Evolutionary conservation across 2,329 filamentous ascomycete genomes (phyloP).

Genomic region (Claviceps pazoutovae): DNA sequence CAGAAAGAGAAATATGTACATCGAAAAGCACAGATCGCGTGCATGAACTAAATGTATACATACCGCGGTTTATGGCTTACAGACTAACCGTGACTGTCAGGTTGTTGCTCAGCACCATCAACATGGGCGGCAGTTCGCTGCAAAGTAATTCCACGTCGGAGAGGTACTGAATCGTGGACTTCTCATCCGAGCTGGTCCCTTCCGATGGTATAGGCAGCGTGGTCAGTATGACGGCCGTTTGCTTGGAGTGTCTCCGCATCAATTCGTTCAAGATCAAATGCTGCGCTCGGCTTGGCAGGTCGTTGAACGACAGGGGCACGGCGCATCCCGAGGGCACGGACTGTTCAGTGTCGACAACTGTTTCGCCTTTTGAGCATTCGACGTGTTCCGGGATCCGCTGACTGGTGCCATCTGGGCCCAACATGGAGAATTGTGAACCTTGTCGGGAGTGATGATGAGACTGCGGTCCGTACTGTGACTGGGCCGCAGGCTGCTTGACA

Average conservation of each 20-base stretch:
- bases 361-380: conserved; percentile 5
- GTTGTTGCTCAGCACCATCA: conserved; percentile 75
- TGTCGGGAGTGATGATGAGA: conserved; percentile 19
- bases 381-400: conserved; percentile 30
- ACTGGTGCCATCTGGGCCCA: conserved; percentile 20
- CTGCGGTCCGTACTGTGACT: conserved; percentile 4
- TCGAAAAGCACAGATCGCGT: not conserved
- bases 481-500: conserved; percentile 24
- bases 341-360: conserved; percentile 20
- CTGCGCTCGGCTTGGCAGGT: conserved; percentile 70
- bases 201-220: conserved; percentile 71
- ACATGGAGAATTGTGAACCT: conserved; percentile 20
- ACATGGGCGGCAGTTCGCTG: conserved; percentile 57
- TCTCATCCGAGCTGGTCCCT: conserved; percentile 58
- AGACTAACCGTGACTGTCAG: conserved; percentile 78
- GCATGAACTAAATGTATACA: not conserved
- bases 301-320: conserved; percentile 68
- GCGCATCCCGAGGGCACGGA: conserved; percentile 44
- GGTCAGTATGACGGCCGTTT: conserved; percentile 69
- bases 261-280: conserved; percentile 79
- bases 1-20: not conserved
- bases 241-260: conserved; percentile 51
- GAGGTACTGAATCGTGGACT: conserved; percentile 59
- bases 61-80: conserved; percentile 17
- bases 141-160: conserved; percentile 68